Evolutionary conservation across 106 monocot genomes (phyloP).

Genomic region (Acorus gramineus): DNA sequence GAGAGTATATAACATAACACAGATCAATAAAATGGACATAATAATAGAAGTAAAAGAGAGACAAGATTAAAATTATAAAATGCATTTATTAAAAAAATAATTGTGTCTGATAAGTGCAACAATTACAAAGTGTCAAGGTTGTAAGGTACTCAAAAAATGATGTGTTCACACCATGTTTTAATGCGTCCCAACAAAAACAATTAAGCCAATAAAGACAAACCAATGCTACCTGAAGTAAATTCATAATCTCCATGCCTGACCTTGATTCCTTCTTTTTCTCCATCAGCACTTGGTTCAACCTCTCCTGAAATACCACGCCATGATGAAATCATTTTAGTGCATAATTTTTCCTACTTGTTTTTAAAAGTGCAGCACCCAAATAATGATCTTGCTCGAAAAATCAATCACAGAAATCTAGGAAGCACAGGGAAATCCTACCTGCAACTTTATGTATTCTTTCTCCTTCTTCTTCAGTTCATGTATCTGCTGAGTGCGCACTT

Average conservation of each 20-base stretch:
- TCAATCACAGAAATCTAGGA: too few species aligned
- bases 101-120: too few species aligned
- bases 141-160: too few species aligned
- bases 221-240: conserved; percentile 75
- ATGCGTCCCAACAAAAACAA: not conserved
- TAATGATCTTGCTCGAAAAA: too few species aligned
- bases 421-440: conserved; percentile 34
- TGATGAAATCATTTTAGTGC: not conserved
- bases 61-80: not conserved
- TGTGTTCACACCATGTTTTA: too few species aligned
- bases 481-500: conserved; percentile 95
- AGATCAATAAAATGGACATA: conserved; percentile 1
- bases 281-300: conserved; percentile 89
- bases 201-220: not conserved
- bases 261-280: conserved; percentile 99
- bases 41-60: not conserved
- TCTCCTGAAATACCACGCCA: conserved; percentile 46
- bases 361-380: too few species aligned
- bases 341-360: not conserved
- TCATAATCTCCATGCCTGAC: conserved; percentile 99
- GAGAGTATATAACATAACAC: conserved; percentile 10
- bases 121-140: too few species aligned
- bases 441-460: conserved; percentile 96
- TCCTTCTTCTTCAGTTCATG: conserved; percentile 99
- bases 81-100: not conserved